phyloP scores from a whole-genome alignment of 257 asterid genomes.

The Plantago major region DNA sequence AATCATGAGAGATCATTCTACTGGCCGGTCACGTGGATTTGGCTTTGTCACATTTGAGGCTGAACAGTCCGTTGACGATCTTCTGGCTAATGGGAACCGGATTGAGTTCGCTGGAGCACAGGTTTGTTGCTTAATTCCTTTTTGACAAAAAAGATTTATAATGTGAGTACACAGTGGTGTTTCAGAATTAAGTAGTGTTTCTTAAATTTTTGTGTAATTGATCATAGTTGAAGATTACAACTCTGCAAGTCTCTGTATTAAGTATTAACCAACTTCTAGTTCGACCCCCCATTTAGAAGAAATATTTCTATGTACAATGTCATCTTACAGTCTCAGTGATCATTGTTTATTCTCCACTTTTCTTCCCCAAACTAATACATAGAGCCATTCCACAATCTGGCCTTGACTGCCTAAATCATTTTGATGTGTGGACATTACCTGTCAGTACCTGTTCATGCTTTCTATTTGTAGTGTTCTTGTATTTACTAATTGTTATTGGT shows the following conservation, averaged over 20 bases:
- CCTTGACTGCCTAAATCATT: not conserved
- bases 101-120: conserved; percentile 54
- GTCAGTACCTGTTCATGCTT: not conserved
- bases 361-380: not conserved
- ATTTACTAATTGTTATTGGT: not conserved
- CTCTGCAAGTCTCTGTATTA: not conserved
- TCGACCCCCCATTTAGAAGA: no score
- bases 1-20: conserved; percentile 57
- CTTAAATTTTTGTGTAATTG: no score
- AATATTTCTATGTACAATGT: no score
- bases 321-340: no score
- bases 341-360: not conserved
- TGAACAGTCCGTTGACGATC: conserved; percentile 49
- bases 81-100: conserved; percentile 49
- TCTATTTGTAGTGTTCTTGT: no score
- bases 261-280: no score
- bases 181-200: not conserved
- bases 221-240: not conserved
- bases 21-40: conserved; percentile 58
- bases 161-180: not conserved
- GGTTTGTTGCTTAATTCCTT: conserved; percentile 23
- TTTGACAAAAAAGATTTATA: not conserved
- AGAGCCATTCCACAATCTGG: not conserved
- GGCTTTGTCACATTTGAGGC: conserved; percentile 53
- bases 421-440: not conserved